Base-by-base conservation (phyloP, 2,329 filamentous ascomycete species). In the Microsporum ferrugineum region DNA sequence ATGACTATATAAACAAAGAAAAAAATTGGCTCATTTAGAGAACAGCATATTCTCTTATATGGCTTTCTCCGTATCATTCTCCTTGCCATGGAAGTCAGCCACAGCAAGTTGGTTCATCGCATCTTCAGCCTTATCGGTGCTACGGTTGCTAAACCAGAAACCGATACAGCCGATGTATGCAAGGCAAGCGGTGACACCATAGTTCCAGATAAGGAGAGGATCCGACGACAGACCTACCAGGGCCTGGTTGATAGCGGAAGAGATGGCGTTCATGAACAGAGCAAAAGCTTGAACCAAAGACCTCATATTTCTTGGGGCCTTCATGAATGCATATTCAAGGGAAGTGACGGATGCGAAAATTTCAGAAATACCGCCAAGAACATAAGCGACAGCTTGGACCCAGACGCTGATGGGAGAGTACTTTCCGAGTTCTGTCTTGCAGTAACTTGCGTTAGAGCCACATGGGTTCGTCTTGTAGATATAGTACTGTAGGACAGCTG, bases 221-320 rank as follows among this genome's bases (percentile, higher is more conserved):
- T 89, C 85, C 5, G 76, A 78, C 0, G 82, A 81, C 1, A 89
- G 75, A 0, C 81, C 76, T 5, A 82, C 81, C 43, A 88, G 80
- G 0, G 85, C 86, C 75, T 89, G 84, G n/a, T 85, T 86, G 57
- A 91, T 75, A 39, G 87, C 87, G 34, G 84, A 79, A 0, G 84
- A 84, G 66, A 91, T 79, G 61, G 87, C 87, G 34, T 79, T 85
- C 80, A 84, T 89, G 76, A 88, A 85, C 43, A 89, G 79, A 69
- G 85, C 85, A 67, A 90, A 78, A 23, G 83, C 82, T 72, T 77
- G 79, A 10, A 91, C 86, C n/a, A 91, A 79, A 1, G 85, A 88
- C 65, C 87, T 85, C 88, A 91, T 91, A 77, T 89, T 90, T 68
- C 82, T 83, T 31, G 88, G 88, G 0, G 87, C 87, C 74, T 89